phyloP scores from a whole-genome alignment of 2,329 filamentous ascomycete species.

The Trichoderma sp. region DNA sequence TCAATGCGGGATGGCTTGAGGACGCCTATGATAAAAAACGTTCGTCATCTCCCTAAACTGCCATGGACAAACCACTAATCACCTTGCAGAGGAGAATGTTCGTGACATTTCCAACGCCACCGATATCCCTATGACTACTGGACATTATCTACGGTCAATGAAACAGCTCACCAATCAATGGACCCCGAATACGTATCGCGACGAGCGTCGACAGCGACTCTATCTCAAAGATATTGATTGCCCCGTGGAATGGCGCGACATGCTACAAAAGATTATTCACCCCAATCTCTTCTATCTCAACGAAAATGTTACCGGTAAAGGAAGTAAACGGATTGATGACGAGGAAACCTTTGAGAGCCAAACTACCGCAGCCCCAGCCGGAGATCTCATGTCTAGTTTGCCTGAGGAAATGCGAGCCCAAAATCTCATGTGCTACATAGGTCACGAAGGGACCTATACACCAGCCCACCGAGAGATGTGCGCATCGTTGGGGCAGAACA shows the following conservation, averaged over 20 bases:
- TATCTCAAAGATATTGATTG: slow-evolving; percentile 98
- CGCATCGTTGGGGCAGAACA: slow-evolving; percentile 90
- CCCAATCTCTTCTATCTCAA: slow-evolving; percentile 87
- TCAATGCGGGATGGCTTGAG: slow-evolving; percentile 77
- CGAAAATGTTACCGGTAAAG: slow-evolving; percentile 57
- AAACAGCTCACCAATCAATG: slow-evolving; percentile 79
- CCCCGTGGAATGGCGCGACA: slow-evolving; percentile 78
- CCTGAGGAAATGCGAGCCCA: slow-evolving; percentile 84
- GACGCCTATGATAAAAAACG: slow-evolving; percentile 75
- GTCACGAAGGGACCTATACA: slow-evolving; percentile 95
- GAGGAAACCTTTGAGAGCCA: slow-evolving; percentile 46
- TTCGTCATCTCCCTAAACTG: slow-evolving; percentile 39
- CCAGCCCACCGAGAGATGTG: slow-evolving; percentile 98
- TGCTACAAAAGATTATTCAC: slow-evolving; percentile 74
- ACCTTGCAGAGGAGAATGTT: slow-evolving; percentile 68
- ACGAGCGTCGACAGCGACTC: slow-evolving; percentile 76
- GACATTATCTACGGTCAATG: slow-evolving; percentile 89
- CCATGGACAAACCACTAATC: slow-evolving; percentile 23
- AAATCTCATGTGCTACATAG: slow-evolving; percentile 98
- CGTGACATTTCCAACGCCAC: slow-evolving; percentile 71
- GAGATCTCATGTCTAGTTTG: slow-evolving; percentile 92
- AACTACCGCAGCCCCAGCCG: slow-evolving; percentile 65
- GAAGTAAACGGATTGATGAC: slow-evolving; percentile 35
- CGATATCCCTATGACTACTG: slow-evolving; percentile 79
- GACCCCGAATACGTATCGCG: slow-evolving; percentile 69